phyloP scores from a whole-genome alignment of 139 green algal species.

The Chlorella sp. region DNA sequence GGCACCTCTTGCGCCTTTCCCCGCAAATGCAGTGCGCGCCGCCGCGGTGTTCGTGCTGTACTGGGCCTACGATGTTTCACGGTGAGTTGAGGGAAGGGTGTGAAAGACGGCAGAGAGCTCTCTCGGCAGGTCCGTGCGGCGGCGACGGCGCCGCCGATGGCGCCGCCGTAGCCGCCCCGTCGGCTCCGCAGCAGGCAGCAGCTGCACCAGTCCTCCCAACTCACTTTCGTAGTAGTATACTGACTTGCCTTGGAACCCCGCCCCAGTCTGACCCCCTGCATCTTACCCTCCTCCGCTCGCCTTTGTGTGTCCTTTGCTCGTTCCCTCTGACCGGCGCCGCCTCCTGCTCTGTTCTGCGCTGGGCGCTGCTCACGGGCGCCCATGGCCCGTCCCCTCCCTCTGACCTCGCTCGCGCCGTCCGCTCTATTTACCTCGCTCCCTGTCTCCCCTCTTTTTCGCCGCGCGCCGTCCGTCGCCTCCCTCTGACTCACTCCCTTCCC shows the following conservation, averaged over 20 bases:
- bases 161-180: neutral
- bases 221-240: neutral
- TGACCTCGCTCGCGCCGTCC: neutral
- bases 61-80: neutral
- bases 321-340: too few species aligned
- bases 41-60: neutral
- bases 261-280: neutral
- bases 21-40: neutral
- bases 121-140: neutral
- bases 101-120: too few species aligned
- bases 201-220: neutral
- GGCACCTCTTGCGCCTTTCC: neutral
- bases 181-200: neutral
- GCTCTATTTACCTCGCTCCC: too few species aligned
- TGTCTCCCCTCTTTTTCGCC: too few species aligned
- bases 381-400: neutral
- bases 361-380: neutral
- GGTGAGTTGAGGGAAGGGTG: neutral
- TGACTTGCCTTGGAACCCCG: too few species aligned
- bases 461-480: too few species aligned
- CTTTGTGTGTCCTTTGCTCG: too few species aligned
- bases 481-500: too few species aligned
- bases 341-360: neutral
- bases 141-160: neutral
- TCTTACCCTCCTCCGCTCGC: too few species aligned